These are phyloP conservation scores for Trichoderma afroharzianum DNA, from an alignment of 2,329 filamentous ascomycete species.

Conservation along the genomic window DNA sequence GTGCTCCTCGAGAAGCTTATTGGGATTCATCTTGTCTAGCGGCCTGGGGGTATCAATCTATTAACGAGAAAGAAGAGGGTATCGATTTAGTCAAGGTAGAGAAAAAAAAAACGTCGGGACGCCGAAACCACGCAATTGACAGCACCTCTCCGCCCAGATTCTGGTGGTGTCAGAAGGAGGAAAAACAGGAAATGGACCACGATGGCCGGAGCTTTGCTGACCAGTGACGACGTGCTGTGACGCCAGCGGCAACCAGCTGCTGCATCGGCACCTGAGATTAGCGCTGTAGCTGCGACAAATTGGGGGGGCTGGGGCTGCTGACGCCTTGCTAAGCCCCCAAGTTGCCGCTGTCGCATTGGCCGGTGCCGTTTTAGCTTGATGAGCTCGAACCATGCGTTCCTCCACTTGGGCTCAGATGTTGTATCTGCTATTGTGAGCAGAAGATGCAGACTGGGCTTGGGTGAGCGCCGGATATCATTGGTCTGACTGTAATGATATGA, in stretches of 20 bases:
- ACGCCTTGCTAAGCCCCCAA: constrained; percentile 10
- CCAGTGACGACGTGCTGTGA: neutral
- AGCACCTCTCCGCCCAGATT: neutral
- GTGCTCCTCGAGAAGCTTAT: constrained; percentile 28
- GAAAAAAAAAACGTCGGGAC: neutral
- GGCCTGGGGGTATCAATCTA: neutral
- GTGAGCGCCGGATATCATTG: neutral
- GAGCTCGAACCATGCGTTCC: neutral
- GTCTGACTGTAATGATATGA: neutral
- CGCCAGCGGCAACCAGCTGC: neutral
- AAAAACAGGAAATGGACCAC: neutral
- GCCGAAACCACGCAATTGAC: neutral
- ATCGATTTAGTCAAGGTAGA: neutral
- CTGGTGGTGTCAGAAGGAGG: neutral
- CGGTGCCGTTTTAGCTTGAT: neutral
- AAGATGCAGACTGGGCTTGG: neutral
- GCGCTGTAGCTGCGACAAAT: constrained; percentile 4
- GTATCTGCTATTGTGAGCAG: neutral
- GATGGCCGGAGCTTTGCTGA: neutral
- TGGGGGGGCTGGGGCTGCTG: constrained; percentile 16
- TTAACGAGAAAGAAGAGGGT: neutral
- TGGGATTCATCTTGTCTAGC: neutral
- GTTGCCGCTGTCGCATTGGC: neutral
- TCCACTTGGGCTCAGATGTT: neutral
- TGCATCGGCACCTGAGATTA: neutral